Conservation (phyloP, 768 basidiomycete genomes). For the Suillus variegatus region DNA sequence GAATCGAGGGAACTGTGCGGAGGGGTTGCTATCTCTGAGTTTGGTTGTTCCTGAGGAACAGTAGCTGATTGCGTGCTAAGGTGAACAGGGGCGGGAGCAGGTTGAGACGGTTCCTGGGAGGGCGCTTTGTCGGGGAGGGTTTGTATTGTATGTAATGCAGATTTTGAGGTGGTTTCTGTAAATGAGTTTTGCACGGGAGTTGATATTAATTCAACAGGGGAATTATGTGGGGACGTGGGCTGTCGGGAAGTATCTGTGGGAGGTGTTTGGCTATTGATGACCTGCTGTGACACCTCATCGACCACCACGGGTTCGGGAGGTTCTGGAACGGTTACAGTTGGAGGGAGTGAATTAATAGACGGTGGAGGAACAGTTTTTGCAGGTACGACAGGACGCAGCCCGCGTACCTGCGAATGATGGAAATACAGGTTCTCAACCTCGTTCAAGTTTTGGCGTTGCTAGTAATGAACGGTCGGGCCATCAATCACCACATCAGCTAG, state of each 20-base stretch:
- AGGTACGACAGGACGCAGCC: conserved; percentile 17
- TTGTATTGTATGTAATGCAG: neutral
- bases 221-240: conserved; percentile 18
- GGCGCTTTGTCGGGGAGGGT: neutral
- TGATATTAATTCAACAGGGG: conserved; percentile 4
- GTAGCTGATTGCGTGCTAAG: neutral
- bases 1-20: conserved; percentile 18
- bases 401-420: conserved; percentile 61
- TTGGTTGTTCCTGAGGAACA: neutral
- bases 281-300: conserved; percentile 10
- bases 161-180: neutral
- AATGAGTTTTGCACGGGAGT: neutral
- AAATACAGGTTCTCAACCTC: conserved; percentile 86
- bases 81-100: conserved; percentile 1
- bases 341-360: neutral
- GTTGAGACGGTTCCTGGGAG: neutral
- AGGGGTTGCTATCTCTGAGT: neutral
- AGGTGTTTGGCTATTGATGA: conserved; percentile 15
- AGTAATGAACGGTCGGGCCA: conserved; percentile 24
- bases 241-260: conserved; percentile 19
- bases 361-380: conserved; percentile 19
- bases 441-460: conserved; percentile 79
- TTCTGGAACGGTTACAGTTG: neutral
- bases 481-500: neutral
- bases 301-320: conserved; percentile 6